Evolutionary conservation across 495 filamentous ascomycete species (phyloP).

Genomic region (Physcia stellaris): DNA sequence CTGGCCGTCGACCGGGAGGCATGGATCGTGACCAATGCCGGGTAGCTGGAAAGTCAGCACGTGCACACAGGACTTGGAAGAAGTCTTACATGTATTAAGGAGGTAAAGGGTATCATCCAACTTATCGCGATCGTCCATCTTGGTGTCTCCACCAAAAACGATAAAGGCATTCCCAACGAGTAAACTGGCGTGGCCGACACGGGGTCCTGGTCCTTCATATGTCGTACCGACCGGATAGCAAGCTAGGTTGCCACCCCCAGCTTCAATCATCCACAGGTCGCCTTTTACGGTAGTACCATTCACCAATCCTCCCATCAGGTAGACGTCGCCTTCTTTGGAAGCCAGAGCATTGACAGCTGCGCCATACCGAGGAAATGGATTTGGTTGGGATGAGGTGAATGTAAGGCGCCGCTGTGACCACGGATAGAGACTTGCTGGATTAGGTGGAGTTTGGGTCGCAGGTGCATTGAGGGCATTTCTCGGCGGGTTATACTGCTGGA

Average conservation of each 20-base stretch:
- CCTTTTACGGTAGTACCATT: conserved; percentile 91
- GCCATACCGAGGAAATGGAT: conserved; percentile 93
- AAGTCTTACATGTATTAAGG: conserved; percentile 82
- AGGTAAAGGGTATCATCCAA: conserved; percentile 94
- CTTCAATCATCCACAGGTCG: conserved; percentile 96
- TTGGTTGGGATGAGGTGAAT: conserved; percentile 67
- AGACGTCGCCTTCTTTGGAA: conserved; percentile 94
- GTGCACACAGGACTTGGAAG: neutral
- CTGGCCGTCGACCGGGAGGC: conserved; percentile 67
- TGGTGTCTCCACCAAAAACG: conserved; percentile 96
- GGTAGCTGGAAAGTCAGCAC: conserved; percentile 47
- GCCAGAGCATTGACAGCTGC: conserved; percentile 85
- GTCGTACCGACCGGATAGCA: conserved; percentile 88
- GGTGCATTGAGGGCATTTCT: conserved; percentile 23
- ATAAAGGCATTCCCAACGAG: conserved; percentile 98
- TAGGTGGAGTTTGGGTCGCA: conserved; percentile 25
- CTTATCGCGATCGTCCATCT: conserved; percentile 80
- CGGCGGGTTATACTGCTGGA: conserved; percentile 13
- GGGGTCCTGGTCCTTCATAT: conserved; percentile 83
- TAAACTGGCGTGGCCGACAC: conserved; percentile 90
- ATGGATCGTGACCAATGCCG: conserved; percentile 94
- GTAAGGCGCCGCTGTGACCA: conserved; percentile 88
- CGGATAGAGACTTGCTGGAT: conserved; percentile 63
- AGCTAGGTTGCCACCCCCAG: conserved; percentile 63
- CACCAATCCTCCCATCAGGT: conserved; percentile 94